phyloP scores from a whole-genome alignment of 345 rosid genomes.

The Salix udensis region DNA sequence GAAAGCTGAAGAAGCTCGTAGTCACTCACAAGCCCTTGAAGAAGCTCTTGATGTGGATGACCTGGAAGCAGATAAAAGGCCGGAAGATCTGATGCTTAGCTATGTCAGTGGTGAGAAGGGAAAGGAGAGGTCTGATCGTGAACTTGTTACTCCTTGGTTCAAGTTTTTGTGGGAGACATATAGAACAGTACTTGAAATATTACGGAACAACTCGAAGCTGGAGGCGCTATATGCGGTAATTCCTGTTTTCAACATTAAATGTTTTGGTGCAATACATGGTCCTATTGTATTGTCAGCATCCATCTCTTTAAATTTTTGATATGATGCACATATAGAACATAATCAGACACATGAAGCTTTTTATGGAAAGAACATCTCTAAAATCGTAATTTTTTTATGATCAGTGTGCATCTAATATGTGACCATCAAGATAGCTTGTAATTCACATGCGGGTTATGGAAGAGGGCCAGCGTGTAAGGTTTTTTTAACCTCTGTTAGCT shows the following conservation, averaged over 20 bases:
- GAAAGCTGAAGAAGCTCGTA: slow-evolving; percentile 95
- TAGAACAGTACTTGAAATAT: slow-evolving; percentile 93
- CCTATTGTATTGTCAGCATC: background rate
- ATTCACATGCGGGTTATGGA: background rate
- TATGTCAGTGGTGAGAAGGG: slow-evolving; percentile 99
- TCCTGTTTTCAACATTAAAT: background rate
- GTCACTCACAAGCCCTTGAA: slow-evolving; percentile 85
- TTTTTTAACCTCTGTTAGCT: background rate
- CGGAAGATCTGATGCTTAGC: slow-evolving; percentile 96
- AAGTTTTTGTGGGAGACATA: slow-evolving; percentile 99
- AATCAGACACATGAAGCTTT: too few species aligned
- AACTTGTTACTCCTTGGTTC: slow-evolving; percentile 98
- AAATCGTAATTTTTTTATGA: background rate
- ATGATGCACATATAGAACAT: background rate
- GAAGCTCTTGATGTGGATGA: slow-evolving; percentile 99
- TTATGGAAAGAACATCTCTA: too few species aligned
- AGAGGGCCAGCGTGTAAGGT: background rate
- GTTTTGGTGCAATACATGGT: background rate
- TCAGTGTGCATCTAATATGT: background rate
- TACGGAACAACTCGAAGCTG: slow-evolving; percentile 92
- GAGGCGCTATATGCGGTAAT: slow-evolving; percentile 97
- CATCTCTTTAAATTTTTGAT: background rate
- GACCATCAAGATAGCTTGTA: background rate
- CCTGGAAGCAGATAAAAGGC: slow-evolving; percentile 95
- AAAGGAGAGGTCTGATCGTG: slow-evolving; percentile 96